Evolutionary conservation across 148 eudicot genomes (phyloP).

Genomic region (Diospyros kaki): DNA sequence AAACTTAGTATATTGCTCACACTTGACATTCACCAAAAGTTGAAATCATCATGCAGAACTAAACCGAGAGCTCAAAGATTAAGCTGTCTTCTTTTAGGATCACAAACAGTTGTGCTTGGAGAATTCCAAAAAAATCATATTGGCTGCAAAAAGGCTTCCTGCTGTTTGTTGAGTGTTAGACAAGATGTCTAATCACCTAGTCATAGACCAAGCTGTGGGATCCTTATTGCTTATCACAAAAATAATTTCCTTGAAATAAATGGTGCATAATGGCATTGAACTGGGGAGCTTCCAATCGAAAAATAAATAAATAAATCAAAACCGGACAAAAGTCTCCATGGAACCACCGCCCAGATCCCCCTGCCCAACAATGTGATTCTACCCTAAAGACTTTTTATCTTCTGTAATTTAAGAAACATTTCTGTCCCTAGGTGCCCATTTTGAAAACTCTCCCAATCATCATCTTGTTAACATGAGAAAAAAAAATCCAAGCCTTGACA

Average conservation of each 20-base stretch:
- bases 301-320: too few species aligned
- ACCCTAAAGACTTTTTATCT: not conserved
- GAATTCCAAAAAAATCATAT: not conserved
- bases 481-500: conserved; percentile 16
- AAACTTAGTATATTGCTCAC: too few species aligned
- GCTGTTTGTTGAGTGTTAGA: too few species aligned
- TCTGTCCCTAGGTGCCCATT: conserved; percentile 23
- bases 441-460: conserved; percentile 19
- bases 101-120: not conserved
- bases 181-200: too few species aligned
- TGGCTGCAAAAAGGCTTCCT: not conserved
- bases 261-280: not conserved
- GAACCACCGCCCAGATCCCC: too few species aligned
- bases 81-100: not conserved
- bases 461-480: conserved; percentile 7
- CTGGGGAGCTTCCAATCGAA: too few species aligned
- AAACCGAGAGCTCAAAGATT: too few species aligned
- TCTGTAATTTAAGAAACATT: not conserved
- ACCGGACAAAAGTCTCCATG: too few species aligned
- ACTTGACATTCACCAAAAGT: too few species aligned
- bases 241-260: not conserved
- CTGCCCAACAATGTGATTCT: too few species aligned
- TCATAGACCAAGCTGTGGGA: too few species aligned
- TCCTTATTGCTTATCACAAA: not conserved
- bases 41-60: too few species aligned